Conservation (phyloP, 2,329 filamentous ascomycete genomes). For the Pyricularia pennisetigena region DNA sequence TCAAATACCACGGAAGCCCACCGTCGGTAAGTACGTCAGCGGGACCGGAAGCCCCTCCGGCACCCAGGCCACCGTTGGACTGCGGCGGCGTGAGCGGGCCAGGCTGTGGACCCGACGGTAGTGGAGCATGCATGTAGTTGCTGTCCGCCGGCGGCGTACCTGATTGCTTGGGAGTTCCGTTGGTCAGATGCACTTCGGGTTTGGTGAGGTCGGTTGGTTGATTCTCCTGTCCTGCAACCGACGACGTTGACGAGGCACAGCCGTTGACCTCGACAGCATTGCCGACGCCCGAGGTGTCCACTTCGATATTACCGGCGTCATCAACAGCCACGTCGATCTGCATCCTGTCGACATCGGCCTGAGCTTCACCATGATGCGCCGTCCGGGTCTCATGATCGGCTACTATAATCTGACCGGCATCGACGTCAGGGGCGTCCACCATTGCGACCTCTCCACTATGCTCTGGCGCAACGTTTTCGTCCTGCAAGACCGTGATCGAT, state of each 20-base stretch:
- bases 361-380: slow-evolving; percentile 10
- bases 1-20: slow-evolving; percentile 81
- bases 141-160: slow-evolving; percentile 39
- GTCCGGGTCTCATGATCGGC: slow-evolving; percentile 14
- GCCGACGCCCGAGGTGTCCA: slow-evolving; percentile 26
- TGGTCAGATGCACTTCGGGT: slow-evolving; percentile 15
- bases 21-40: slow-evolving; percentile 54
- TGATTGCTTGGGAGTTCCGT: slow-evolving; percentile 17
- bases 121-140: slow-evolving; percentile 27
- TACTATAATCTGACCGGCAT: slow-evolving; percentile 36
- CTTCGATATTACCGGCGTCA: slow-evolving; percentile 29
- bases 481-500: slow-evolving; percentile 20
- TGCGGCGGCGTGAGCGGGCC: slow-evolving; percentile 58
- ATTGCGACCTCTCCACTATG: slow-evolving; percentile 38
- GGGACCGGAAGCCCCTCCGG: slow-evolving; percentile 24
- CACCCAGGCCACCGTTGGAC: slow-evolving; percentile 47
- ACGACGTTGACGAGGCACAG: slow-evolving; percentile 18
- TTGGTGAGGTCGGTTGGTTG: slow-evolving; percentile 14
- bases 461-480: slow-evolving; percentile 25
- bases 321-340: slow-evolving; percentile 12
- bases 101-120: slow-evolving; percentile 16
- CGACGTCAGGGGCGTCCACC: slow-evolving; percentile 31
- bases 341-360: slow-evolving; percentile 13
- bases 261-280: slow-evolving; percentile 15
- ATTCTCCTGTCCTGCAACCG: slow-evolving; percentile 17